Evolutionary conservation across 495 filamentous ascomycete species (phyloP), one percentile per base, ranked within the genome.

Genomic region (Terfezia claveryi): DNA sequence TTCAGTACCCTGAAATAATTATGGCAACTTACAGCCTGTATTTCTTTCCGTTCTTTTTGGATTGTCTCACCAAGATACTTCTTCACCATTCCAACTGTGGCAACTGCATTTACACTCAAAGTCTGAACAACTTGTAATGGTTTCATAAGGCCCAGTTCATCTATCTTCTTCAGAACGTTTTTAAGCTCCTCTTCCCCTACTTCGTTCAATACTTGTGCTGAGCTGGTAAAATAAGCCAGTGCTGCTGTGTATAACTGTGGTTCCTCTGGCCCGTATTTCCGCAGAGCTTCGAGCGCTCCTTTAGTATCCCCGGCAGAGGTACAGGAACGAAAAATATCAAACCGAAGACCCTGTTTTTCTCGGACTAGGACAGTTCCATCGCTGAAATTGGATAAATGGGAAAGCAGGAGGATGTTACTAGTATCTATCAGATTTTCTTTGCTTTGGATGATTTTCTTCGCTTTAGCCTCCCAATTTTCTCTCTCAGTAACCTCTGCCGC

Each of bases 71-170:
- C 77, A 5, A 98, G 79, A 64, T 98, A 98, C 32, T 80, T 80
- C 71, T 94, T 96, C 49, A 98, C 80, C 72, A 94, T 83, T 37
- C 92, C 91, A 83, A 96, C 94, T 1, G 87, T 95, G 1, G 91
- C 88, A 8, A 95, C 87, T 27, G 76, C 80, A 62, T 86, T 87
- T 27, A 76, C 79, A 56, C 80, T 83, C 10, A 98, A 71, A 2
- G 92, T 87, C 66, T 98, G 91, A 14, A 98, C 91, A 12, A 98
- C 91, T 66, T 98, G 89, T 23, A 98, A 72, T 1, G 91, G 91
- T 12, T 92, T 89, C 83, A 98, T 92, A 11, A 98, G 75, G 12
- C 85, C 83, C 58, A 91, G 85, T 54, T 82, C 76, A 55, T 94
- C 83, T 61, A 98, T 98, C 57, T 84, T 83, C 49, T 78, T 77